Evolutionary conservation across 805 yeast genomes (phyloP).

Genomic region (Barnettozyma pratensis): DNA sequence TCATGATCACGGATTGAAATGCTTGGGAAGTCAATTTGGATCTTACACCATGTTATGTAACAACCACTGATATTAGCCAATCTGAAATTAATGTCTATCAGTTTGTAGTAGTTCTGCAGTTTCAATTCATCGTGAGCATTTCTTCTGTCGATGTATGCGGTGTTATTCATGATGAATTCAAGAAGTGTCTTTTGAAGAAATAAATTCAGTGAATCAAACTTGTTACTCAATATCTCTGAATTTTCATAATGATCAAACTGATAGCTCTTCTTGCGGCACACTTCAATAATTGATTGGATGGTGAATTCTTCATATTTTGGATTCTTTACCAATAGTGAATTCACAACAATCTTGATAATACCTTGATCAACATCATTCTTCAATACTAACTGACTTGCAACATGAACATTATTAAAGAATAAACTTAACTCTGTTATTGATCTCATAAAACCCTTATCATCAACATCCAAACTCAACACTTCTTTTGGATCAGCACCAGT

Average conservation of each 20-base stretch:
- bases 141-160: slow-evolving; percentile 1
- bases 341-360: slow-evolving; percentile 1
- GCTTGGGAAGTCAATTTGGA: slow-evolving; percentile 9
- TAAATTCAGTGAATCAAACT: slow-evolving; percentile 7
- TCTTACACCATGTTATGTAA: slow-evolving; percentile 16
- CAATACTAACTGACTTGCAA: not conserved
- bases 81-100: slow-evolving; percentile 13
- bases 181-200: slow-evolving; percentile 9
- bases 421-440: not conserved
- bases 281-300: slow-evolving; percentile 14
- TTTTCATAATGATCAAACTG: slow-evolving; percentile 14
- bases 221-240: slow-evolving; percentile 11
- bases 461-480: not conserved
- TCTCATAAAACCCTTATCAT: not conserved
- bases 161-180: slow-evolving; percentile 6
- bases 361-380: not conserved
- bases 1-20: slow-evolving; percentile 16
- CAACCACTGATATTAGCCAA: slow-evolving; percentile 19
- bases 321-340: slow-evolving; percentile 13
- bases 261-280: slow-evolving; percentile 7
- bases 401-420: not conserved
- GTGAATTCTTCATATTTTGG: slow-evolving; percentile 19
- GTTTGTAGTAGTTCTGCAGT: slow-evolving; percentile 9
- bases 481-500: not conserved
- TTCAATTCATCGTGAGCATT: not conserved